Base-by-base conservation (phyloP, 2,329 filamentous ascomycete species). In the Cladophialophora chaetospira region DNA sequence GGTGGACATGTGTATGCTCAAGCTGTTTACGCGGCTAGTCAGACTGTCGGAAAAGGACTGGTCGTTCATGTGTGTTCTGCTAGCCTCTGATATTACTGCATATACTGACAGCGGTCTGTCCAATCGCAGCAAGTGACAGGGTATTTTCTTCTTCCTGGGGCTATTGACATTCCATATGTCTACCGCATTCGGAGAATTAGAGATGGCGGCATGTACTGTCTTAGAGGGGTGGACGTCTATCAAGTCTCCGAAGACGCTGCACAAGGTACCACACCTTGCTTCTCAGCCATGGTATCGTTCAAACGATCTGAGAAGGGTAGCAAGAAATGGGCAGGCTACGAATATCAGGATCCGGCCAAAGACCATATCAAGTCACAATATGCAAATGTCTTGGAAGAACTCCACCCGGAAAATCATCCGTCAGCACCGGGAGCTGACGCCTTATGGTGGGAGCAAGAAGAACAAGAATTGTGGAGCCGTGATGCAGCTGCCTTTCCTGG, bases 1-100 rank as follows among this genome's bases (percentile, higher is more conserved):
- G 81, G 81, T 10, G 80, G 81, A 1, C 80, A 84, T 69, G 79
- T 82, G 3, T 83, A 78, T 62, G 77, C 78, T n/a, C 81, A 83
- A 67, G 77, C 80, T 28, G 79, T 78, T 13, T 83, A 79, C 72
- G 81, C 81, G 13, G 81, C 81, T 6, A 77, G 77, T 6, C 77
- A 82, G 58, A 83, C 81, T 1, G 77, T 83, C 10, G 66, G 64
- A 4, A 68, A 72, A 25, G 80, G 78, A 1, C 77, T 80, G 47
- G 65, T 82, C 25, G 70, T 83, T 19, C 79, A 82, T 69, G 79
- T 82, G 70, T 35, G 55, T 59, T 25, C 15, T 21, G 9, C 35
- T 36, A 17, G 33, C 4, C 33, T 17, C 33, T 31, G 10, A 33
- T 9, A 8, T 33, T 9, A 33, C 2, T 11, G 8, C 2, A 19